Evolutionary conservation across 495 filamentous ascomycete species (phyloP).

Genomic region (Daldinia loculata): DNA sequence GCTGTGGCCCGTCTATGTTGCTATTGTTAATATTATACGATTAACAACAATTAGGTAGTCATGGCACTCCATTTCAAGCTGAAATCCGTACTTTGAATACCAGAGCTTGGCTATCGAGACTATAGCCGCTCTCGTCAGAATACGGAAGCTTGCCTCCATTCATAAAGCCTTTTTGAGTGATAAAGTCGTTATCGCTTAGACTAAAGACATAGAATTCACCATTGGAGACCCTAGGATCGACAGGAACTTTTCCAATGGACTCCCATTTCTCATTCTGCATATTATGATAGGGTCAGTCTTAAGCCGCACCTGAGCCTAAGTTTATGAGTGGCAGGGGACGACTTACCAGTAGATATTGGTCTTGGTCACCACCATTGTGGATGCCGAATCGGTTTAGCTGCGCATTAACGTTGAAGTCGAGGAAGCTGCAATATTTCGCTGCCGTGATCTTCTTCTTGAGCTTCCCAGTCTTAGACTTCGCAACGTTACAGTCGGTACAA

Average conservation of each 20-base stretch:
- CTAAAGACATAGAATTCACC: constrained; percentile 76
- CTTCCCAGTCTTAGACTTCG: constrained; percentile 54
- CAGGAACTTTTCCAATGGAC: constrained; percentile 70
- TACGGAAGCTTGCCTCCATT: constrained; percentile 70
- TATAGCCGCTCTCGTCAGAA: constrained; percentile 68
- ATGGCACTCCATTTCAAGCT: constrained; percentile 4
- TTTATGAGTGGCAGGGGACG: not conserved
- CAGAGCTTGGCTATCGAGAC: constrained; percentile 73
- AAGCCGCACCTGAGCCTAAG: not conserved
- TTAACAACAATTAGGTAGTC: too few species aligned
- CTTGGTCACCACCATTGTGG: constrained; percentile 65
- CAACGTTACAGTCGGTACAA: constrained; percentile 46
- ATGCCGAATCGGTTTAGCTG: constrained; percentile 74
- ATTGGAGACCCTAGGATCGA: constrained; percentile 54
- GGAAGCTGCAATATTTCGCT: constrained; percentile 72
- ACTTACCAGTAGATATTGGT: constrained; percentile 38
- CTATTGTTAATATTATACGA: not conserved
- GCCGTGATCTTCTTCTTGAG: constrained; percentile 66
- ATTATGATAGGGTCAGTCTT: constrained; percentile 5
- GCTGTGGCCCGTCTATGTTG: not conserved
- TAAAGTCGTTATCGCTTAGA: constrained; percentile 81
- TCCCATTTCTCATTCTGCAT: constrained; percentile 83
- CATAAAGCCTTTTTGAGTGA: constrained; percentile 76
- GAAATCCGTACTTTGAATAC: constrained; percentile 70
- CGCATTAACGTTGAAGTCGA: constrained; percentile 76